phyloP scores from a whole-genome alignment of 257 asterid genomes.

The Salvia hispanica region DNA sequence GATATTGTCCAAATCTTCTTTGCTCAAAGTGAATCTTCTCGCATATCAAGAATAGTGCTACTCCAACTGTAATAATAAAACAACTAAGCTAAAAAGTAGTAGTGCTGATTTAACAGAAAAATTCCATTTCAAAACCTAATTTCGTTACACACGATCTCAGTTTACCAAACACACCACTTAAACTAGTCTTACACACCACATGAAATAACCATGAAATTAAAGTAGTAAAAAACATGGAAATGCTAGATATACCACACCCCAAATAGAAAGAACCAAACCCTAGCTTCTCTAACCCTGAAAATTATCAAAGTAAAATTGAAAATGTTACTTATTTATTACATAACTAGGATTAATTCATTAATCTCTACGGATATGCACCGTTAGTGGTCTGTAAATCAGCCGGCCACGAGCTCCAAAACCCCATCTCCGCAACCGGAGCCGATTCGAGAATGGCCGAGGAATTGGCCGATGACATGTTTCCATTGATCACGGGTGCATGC shows the following conservation, averaged over 20 bases:
- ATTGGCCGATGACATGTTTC: slow-evolving; percentile 41
- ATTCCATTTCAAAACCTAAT: slow-evolving; percentile 8
- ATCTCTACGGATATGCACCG: slow-evolving; percentile 53
- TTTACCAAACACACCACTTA: slow-evolving; percentile 41
- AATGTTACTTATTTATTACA: neutral
- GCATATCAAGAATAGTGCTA: slow-evolving; percentile 27
- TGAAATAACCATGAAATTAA: slow-evolving; percentile 8
- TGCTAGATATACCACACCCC: slow-evolving; percentile 49
- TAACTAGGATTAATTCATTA: neutral
- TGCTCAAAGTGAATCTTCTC: slow-evolving; percentile 37
- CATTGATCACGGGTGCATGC: slow-evolving; percentile 41
- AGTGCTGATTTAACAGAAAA: slow-evolving; percentile 15
- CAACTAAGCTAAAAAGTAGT: no score
- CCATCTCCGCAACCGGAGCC: slow-evolving; percentile 56
- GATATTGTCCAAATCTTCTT: slow-evolving; percentile 39
- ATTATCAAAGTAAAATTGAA: slow-evolving; percentile 12
- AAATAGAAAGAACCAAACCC: slow-evolving; percentile 41
- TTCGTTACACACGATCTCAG: slow-evolving; percentile 38
- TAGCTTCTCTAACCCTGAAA: slow-evolving; percentile 32
- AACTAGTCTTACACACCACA: neutral
- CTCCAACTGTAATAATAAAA: neutral
- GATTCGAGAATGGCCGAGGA: slow-evolving; percentile 57
- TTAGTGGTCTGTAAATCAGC: slow-evolving; percentile 55
- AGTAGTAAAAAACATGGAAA: slow-evolving; percentile 4
- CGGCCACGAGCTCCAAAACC: slow-evolving; percentile 70